phyloP scores from a whole-genome alignment of 73 alveolate genomes.

The Paramecium pentaurelia region DNA sequence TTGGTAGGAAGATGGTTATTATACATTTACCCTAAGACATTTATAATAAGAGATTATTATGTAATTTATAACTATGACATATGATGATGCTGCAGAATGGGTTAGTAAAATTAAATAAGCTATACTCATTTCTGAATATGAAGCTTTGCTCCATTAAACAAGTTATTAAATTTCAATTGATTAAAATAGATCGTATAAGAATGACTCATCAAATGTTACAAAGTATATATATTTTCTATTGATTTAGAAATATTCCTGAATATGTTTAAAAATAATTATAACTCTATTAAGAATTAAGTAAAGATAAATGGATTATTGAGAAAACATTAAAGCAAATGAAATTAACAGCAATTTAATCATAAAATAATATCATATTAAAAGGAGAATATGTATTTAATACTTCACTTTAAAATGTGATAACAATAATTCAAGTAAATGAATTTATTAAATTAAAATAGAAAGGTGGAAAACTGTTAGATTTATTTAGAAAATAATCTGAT shows the following conservation, averaged over 20 bases:
- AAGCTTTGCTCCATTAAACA: not conserved
- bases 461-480: not conserved
- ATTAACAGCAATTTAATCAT: not conserved
- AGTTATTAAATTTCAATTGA: not conserved
- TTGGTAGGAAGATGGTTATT: conserved; percentile 35
- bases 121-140: conserved; percentile 4
- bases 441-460: not conserved
- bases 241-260: not conserved
- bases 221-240: not conserved
- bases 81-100: conserved; percentile 46
- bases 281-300: not conserved
- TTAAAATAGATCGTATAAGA: not conserved
- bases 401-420: not conserved
- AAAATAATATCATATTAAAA: not conserved
- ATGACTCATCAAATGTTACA: not conserved
- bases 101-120: conserved; percentile 36
- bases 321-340: not conserved
- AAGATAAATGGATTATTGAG: conserved; percentile 39
- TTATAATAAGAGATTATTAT: not conserved
- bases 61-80: not conserved
- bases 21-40: conserved; percentile 1
- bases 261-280: not conserved
- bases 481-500: not conserved
- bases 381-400: conserved; percentile 13
- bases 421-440: not conserved